Conservation (phyloP, 768 basidiomycete species). For the Dendrothele bispora region DNA sequence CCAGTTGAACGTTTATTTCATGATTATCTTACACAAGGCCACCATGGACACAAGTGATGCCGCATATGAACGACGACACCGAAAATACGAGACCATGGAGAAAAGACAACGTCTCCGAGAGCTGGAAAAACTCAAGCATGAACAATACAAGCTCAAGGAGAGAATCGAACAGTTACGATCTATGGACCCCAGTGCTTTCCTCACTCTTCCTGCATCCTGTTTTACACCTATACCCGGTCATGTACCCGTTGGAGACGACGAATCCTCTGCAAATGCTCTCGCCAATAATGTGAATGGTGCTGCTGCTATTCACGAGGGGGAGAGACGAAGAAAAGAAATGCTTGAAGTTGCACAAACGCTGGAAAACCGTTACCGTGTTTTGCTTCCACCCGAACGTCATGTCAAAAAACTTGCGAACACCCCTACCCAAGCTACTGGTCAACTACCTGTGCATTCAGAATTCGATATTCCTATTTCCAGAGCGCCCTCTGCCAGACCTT, state of each 20-base stretch:
- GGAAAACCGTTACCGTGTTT: conserved; percentile 72
- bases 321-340: conserved; percentile 73
- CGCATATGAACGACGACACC: conserved; percentile 79
- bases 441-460: background rate
- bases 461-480: background rate
- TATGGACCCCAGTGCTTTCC: conserved; percentile 74
- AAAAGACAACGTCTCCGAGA: conserved; percentile 83
- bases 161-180: conserved; percentile 79
- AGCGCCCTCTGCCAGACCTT: background rate
- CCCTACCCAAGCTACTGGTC: background rate
- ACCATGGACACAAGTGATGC: conserved; percentile 75
- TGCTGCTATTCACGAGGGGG: conserved; percentile 57
- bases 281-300: conserved; percentile 37
- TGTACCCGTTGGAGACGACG: conserved; percentile 23
- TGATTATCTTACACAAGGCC: conserved; percentile 42
- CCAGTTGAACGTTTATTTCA: conserved; percentile 4
- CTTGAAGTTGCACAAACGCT: conserved; percentile 62
- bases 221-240: conserved; percentile 45
- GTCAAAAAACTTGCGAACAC: conserved; percentile 25
- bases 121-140: conserved; percentile 89
- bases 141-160: conserved; percentile 89
- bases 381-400: conserved; percentile 68
- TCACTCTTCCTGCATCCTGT: conserved; percentile 55
- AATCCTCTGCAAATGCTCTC: conserved; percentile 26
- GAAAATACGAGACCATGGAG: conserved; percentile 85